These are phyloP conservation scores for Rhizopogon vesiculosus DNA, from an alignment of 768 basidiomycete species.

Conservation along the genomic window DNA sequence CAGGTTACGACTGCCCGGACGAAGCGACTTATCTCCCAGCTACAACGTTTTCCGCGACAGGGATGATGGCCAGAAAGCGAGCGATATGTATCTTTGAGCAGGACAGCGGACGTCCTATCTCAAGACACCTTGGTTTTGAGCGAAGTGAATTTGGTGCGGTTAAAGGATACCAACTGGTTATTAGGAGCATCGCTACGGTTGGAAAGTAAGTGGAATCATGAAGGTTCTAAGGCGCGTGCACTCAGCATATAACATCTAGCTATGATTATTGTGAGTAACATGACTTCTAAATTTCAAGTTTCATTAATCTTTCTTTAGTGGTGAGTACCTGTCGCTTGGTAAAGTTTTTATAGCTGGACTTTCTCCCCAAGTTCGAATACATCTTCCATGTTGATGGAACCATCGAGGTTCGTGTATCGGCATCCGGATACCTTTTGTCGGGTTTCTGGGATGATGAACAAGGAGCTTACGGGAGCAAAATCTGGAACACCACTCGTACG, in stretches of 20 bases:
- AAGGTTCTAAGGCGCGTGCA: background rate
- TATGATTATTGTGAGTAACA: constrained; percentile 48
- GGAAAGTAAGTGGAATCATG: constrained; percentile 47
- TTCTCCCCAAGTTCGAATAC: constrained; percentile 49
- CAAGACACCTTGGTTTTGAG: constrained; percentile 50
- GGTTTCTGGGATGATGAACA: constrained; percentile 52
- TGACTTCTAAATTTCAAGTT: background rate
- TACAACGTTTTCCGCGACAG: constrained; percentile 42
- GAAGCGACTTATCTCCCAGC: constrained; percentile 57
- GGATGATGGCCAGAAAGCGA: constrained; percentile 38
- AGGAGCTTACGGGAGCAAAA: constrained; percentile 49
- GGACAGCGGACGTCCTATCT: constrained; percentile 53
- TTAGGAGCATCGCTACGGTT: constrained; percentile 55
- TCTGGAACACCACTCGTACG: constrained; percentile 53
- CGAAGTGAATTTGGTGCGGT: constrained; percentile 56
- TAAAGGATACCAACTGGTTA: constrained; percentile 53
- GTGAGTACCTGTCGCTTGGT: constrained; percentile 12
- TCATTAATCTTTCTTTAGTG: constrained; percentile 18
- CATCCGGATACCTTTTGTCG: constrained; percentile 66
- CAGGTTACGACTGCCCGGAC: constrained; percentile 62
- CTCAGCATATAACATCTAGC: constrained; percentile 19
- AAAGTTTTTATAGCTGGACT: constrained; percentile 2
- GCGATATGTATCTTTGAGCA: constrained; percentile 66
- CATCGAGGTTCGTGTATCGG: constrained; percentile 60
- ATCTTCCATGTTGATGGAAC: constrained; percentile 64